Conservation (phyloP, 805 yeast species). For the Yamadazyma sp. region DNA sequence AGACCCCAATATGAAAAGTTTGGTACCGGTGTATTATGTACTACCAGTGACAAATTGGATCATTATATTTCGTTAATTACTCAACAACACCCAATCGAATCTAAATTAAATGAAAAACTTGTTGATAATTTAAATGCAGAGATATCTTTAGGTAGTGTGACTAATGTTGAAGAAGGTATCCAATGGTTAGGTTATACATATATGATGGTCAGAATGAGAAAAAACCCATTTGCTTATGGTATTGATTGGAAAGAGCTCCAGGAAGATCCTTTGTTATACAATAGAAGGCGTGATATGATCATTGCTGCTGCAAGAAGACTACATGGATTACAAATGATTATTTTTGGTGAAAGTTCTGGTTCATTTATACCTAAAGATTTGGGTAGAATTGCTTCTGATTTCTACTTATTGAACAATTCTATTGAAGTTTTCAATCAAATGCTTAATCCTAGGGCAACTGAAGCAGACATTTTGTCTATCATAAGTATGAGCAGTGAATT, state of each 20-base stretch:
- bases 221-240: slow-evolving; percentile 91
- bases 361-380: slow-evolving; percentile 81
- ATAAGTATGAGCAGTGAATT: slow-evolving; percentile 92
- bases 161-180: slow-evolving; percentile 90
- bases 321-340: slow-evolving; percentile 89
- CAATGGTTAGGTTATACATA: slow-evolving; percentile 98
- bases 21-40: slow-evolving; percentile 91
- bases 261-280: slow-evolving; percentile 77
- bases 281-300: slow-evolving; percentile 72
- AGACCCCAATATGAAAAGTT: slow-evolving; percentile 92
- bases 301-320: slow-evolving; percentile 75
- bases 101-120: slow-evolving; percentile 69
- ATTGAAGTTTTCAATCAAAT: slow-evolving; percentile 86
- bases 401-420: slow-evolving; percentile 78
- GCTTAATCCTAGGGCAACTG: slow-evolving; percentile 81
- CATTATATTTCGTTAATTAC: slow-evolving; percentile 86
- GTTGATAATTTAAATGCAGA: slow-evolving; percentile 96
- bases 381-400: slow-evolving; percentile 94
- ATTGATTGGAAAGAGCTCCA: slow-evolving; percentile 82
- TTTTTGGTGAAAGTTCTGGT: slow-evolving; percentile 80
- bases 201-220: slow-evolving; percentile 88
- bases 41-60: slow-evolving; percentile 75
- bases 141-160: slow-evolving; percentile 90
- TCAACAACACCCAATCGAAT: slow-evolving; percentile 96
- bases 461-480: slow-evolving; percentile 86